Conservation (phyloP, 768 basidiomycete species). For the Roridomyces roridus region DNA sequence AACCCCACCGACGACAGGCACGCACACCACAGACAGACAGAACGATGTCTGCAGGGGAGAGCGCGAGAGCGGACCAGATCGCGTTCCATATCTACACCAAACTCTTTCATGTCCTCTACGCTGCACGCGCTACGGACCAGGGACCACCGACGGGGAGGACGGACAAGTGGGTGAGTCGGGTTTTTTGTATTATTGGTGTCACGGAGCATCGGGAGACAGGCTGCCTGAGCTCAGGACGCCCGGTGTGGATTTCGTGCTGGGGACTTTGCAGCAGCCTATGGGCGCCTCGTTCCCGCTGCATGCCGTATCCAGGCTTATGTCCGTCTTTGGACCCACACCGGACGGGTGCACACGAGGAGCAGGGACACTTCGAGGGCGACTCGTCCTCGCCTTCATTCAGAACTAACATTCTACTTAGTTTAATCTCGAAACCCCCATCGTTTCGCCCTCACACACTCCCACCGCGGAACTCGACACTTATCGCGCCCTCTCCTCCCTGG, state of each 20-base stretch:
- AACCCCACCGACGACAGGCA: no score
- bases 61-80: constrained; percentile 83
- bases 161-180: constrained; percentile 82
- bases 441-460: constrained; percentile 58
- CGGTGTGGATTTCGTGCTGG: no score
- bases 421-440: constrained; percentile 81
- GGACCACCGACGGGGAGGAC: constrained; percentile 41
- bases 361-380: no score
- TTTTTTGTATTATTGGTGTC: no score
- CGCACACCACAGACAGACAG: no score
- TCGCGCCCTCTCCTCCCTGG: constrained; percentile 58
- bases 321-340: no score
- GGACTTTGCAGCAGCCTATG: no score
- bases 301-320: no score
- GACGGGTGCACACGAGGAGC: no score
- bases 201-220: no score
- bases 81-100: constrained; percentile 85
- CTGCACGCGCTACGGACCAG: constrained; percentile 60
- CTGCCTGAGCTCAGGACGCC: no score
- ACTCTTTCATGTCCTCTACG: constrained; percentile 75
- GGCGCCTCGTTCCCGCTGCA: no score
- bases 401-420: constrained; percentile 53
- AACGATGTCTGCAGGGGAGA: constrained; percentile 31
- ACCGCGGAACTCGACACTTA: constrained; percentile 66
- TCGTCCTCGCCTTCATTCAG: neutral